phyloP scores from a whole-genome alignment of 176 grass and related monocot species.

The Bromus sterilis region DNA sequence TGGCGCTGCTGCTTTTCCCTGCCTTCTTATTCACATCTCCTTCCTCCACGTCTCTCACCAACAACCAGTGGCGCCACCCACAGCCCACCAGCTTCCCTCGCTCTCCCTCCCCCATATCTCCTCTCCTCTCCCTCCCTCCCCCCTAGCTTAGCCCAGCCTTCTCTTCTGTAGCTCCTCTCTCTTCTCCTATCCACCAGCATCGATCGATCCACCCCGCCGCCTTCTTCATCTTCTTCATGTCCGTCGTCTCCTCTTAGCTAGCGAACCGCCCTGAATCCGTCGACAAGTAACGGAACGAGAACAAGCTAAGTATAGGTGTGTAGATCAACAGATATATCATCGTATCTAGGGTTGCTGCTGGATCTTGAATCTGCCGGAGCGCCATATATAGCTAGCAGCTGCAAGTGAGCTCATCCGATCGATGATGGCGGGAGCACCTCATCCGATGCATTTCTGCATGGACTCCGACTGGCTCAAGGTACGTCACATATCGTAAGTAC shows the following conservation, averaged over 20 bases:
- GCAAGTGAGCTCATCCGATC: background rate
- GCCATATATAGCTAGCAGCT: background rate
- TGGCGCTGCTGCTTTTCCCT: constrained; percentile 22
- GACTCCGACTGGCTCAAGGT: constrained; percentile 95
- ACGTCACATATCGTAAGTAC: background rate
- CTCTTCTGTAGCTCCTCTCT: too few species aligned
- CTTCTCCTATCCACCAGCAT: background rate
- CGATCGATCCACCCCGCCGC: background rate
- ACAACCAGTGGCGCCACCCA: background rate
- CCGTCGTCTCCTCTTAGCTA: background rate
- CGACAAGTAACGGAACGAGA: background rate
- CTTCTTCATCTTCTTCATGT: background rate
- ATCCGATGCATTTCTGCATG: constrained; percentile 81
- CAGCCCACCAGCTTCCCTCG: background rate
- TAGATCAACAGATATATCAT: background rate
- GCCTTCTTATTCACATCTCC: constrained; percentile 78
- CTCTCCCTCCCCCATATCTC: background rate
- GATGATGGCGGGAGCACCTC: constrained; percentile 49
- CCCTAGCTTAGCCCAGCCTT: background rate
- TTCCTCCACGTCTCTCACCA: constrained; percentile 37
- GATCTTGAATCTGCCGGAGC: background rate
- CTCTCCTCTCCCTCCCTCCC: background rate
- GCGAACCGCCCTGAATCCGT: background rate
- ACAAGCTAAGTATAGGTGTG: background rate
- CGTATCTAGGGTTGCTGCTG: background rate